These are phyloP conservation scores for Glycine soja DNA, from an alignment of 306 rosid species.

Conservation along the genomic window DNA sequence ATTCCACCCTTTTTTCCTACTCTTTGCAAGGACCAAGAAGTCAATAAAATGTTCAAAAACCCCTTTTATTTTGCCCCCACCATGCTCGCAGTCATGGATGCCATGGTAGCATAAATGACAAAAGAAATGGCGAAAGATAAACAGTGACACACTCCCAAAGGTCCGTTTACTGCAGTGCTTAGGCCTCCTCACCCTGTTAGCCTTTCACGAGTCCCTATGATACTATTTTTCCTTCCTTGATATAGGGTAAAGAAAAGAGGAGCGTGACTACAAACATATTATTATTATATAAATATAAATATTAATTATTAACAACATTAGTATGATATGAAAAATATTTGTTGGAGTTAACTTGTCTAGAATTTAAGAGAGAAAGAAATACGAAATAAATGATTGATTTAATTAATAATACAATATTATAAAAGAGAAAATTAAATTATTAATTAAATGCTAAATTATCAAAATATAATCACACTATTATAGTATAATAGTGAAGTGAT, in stretches of 20 bases:
- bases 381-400: too few species aligned
- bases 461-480: too few species aligned
- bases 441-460: too few species aligned
- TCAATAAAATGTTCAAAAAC: conserved; percentile 16
- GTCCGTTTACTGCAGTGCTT: too few species aligned
- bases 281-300: too few species aligned
- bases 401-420: too few species aligned
- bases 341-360: too few species aligned
- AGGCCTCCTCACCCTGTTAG: not conserved
- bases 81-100: not conserved
- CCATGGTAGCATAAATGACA: not conserved
- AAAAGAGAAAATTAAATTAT: too few species aligned
- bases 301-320: too few species aligned
- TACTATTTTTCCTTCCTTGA: conserved; percentile 45
- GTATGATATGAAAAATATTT: too few species aligned
- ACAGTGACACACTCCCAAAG: not conserved
- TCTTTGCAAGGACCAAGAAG: not conserved
- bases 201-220: conserved; percentile 54
- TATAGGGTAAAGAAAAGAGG: conserved; percentile 47
- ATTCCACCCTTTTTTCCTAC: not conserved
- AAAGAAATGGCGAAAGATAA: not conserved
- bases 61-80: not conserved
- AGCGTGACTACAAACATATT: conserved; percentile 21
- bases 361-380: too few species aligned
- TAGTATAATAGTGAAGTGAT: too few species aligned